Base-by-base conservation (phyloP, 1,284 basidiomycete species). In the Neonothopanus nambi region DNA sequence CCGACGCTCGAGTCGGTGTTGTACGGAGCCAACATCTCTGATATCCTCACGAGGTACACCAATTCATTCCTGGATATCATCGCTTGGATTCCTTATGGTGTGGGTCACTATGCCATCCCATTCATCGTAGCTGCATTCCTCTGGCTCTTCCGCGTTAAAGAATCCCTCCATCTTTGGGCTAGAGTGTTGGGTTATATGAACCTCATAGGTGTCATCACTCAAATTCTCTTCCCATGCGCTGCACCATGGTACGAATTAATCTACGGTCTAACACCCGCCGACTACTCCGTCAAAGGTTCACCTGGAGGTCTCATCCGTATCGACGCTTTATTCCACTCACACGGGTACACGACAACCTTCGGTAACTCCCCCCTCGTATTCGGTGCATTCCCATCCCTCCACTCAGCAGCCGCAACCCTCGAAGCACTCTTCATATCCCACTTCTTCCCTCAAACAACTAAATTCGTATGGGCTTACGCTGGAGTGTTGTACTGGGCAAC, bases 211-310 rank as follows among this genome's bases (percentile, higher is more conserved):
- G 97, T 99, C 39, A 72, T 95, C 61, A 82, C 88, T 53, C 97
- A 99, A 68, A 88, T 98, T 61, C 64, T 92, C 24, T 81, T 99
- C 56, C 97, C 96, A 0, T 98, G 95, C 65, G 89, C 96, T 0
- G 89, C 96, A 0, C 97, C 96, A 15, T 96, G 95, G 97, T 99
- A 99, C 70, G 97, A 99, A 68, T 82, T 99, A 63, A 93, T 98
- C 57, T 91, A 99, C 67, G 97, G 97, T 2, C 83, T 98, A 28
- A 96, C 92, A 0, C 96, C 96, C 0, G 96, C 96, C 35, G 84
- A 94, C 65, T 98, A 98, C 74, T 75, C 75, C 48, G 95, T 97
- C 81, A 85, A 84, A 44, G 95, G 97, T 23, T 98, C 95, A 0
- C 87, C 96, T 0, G 96, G 93, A 13, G 96, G 96, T 1, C 82